A percentile compares a stretch with the other conserved stretches of the same genome.
Evolutionary conservation across 805 yeast genomes (phyloP).

Genomic region (Suhomyces pyralidae): DNA sequence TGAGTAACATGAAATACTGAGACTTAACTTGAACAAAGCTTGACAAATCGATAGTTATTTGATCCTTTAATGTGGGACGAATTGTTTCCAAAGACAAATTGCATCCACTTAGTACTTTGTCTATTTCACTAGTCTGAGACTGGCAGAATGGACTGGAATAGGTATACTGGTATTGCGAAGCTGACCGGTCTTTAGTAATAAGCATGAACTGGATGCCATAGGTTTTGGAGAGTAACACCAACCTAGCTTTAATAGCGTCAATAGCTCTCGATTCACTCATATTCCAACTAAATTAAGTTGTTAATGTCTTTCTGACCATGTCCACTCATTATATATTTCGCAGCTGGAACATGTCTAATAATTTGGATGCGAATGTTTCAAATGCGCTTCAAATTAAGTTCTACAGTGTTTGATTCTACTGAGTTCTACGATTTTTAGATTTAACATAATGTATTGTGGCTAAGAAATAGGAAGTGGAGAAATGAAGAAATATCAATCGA

Average conservation of each 20-base stretch:
- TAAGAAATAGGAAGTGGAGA: background rate
- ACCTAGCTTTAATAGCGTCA: background rate
- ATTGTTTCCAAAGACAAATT: background rate
- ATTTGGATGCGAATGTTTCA: conserved; percentile 1
- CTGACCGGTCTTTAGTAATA: background rate
- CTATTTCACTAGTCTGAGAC: background rate
- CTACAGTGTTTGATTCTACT: background rate
- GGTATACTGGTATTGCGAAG: background rate
- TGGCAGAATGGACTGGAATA: background rate
- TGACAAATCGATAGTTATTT: background rate
- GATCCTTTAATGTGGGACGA: background rate
- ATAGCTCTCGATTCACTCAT: background rate
- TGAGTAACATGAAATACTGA: conserved; percentile 18
- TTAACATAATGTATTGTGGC: background rate
- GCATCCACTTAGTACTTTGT: background rate
- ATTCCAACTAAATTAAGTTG: background rate
- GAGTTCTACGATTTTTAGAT: background rate
- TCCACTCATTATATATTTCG: background rate
- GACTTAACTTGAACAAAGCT: conserved; percentile 4
- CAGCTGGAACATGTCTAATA: background rate
- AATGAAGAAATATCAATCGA: conserved; percentile 7
- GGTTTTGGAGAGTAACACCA: background rate
- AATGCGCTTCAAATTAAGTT: background rate
- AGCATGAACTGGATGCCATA: background rate
- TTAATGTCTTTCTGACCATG: background rate